phyloP scores from a whole-genome alignment of 2,329 filamentous ascomycete species.

The Venturia nashicola region DNA sequence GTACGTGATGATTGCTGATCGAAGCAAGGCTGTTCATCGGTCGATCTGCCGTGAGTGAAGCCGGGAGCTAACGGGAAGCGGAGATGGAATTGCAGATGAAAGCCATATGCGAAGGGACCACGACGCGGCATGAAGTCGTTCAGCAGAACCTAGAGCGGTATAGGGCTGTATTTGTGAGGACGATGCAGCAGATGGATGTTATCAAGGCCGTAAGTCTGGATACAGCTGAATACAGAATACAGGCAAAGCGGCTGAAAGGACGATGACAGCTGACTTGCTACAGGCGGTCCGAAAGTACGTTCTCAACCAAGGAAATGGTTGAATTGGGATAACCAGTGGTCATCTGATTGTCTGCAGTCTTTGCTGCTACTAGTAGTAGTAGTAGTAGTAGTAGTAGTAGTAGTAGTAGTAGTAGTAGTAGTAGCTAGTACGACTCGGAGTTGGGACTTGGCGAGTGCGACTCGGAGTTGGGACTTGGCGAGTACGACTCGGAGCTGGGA shows the following conservation, averaged over 20 bases:
- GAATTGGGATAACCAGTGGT: neutral
- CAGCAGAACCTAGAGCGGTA: constrained; percentile 79
- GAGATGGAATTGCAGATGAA: constrained; percentile 93
- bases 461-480: no score
- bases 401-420: no score
- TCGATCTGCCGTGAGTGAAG: neutral
- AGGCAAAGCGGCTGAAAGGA: neutral
- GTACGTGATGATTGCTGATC: constrained; percentile 19
- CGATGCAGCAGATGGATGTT: constrained; percentile 58
- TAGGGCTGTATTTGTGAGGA: constrained; percentile 71
- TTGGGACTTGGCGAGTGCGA: no score
- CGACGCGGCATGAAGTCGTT: constrained; percentile 62
- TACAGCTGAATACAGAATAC: no score
- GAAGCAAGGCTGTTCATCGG: neutral
- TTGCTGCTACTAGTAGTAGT: neutral
- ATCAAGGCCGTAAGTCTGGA: constrained; percentile 36
- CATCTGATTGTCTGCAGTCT: no score
- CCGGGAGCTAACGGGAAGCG: neutral
- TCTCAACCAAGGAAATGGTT: constrained; percentile 15
- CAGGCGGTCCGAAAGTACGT: constrained; percentile 30
- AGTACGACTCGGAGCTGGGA: no score
- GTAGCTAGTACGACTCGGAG: no score
- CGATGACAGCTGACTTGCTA: neutral
- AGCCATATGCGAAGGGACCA: constrained; percentile 81
- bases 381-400: neutral